Percentiles rank a stretch among this genome's conserved stretches.
phyloP scores from a whole-genome alignment of 2,329 filamentous ascomycete genomes.

The Beauveria sp. region DNA sequence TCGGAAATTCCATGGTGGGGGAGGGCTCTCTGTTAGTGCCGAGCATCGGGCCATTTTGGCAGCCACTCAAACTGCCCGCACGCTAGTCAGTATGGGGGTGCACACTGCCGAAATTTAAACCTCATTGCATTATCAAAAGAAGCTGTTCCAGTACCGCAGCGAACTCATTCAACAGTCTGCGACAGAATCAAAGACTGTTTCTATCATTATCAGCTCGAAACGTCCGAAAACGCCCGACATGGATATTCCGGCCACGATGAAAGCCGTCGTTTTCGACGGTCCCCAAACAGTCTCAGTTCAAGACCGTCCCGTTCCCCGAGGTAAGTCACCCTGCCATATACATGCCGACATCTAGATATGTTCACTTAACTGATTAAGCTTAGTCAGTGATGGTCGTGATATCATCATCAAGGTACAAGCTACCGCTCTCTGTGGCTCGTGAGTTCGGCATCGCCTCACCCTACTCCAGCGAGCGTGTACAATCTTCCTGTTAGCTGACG shows the following conservation, averaged over 20 bases:
- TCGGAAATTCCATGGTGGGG: slow-evolving; percentile 1
- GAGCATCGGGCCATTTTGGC: neutral
- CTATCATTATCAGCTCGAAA: neutral
- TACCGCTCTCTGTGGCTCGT: slow-evolving; percentile 85
- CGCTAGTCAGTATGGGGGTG: neutral
- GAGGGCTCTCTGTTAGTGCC: neutral
- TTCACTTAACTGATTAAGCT: slow-evolving; percentile 13
- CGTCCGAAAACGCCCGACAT: slow-evolving; percentile 15
- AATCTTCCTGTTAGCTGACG: neutral
- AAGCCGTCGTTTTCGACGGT: slow-evolving; percentile 81
- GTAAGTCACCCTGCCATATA: slow-evolving; percentile 20
- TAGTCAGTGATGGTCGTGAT: slow-evolving; percentile 62
- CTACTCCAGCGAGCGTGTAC: neutral
- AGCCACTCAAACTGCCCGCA: neutral
- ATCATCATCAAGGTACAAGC: slow-evolving; percentile 77
- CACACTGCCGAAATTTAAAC: neutral
- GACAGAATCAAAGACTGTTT: neutral
- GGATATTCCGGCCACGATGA: slow-evolving; percentile 55
- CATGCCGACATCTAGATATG: neutral
- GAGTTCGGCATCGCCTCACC: slow-evolving; percentile 24
- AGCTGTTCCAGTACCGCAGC: neutral
- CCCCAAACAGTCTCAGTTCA: slow-evolving; percentile 68
- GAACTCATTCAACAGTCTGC: neutral
- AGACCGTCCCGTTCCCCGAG: slow-evolving; percentile 68
- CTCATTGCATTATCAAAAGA: neutral